Evolutionary conservation across 345 rosid species (phyloP), one percentile per base, ranked within the genome.

Genomic region (Citrus sinensis): DNA sequence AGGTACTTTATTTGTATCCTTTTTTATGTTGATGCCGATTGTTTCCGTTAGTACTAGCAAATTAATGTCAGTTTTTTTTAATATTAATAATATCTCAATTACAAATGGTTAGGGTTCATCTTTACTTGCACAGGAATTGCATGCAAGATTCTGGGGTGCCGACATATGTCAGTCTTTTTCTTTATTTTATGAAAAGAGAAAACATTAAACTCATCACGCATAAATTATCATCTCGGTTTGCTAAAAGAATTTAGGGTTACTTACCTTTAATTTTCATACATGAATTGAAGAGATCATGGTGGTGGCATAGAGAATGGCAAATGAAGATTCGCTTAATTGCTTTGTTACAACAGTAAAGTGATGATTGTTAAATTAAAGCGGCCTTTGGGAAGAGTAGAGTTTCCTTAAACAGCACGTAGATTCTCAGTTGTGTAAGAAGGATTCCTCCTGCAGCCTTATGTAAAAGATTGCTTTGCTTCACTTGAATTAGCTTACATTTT

Each of bases 381-480:
- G 84, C 63, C 69, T 65, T 75, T 77, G 72, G 82, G 80, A 46
- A 77, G 71, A 74, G 81, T 81, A 71, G 71, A 74, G 81, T 82
- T 78, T 81, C 75, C 69, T 65, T 37, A 76, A 78, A 82, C 81
- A 79, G 80, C 62, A 77, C 71, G 80, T 76, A 77, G 86, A 83
- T 87, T 85, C 89, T 64, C 59, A 73, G 78, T 55, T 79, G 39
- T 60, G 67, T 59, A 74, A 76, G 67, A 78, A 76, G 84, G 81
- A 79, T 79, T 80, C 86, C 84, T 13, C 22, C 65, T 65, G 83
- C 89, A 87, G 87, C 86, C 68, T 85, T 83, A 71, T 67, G 32
- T 78, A 42, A 65, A 74, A 79, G 77, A 67, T 49, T 60, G 6
- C 68, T 66, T 46, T 75, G 60, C 70, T 78, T 83, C 69, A 55